phyloP scores from a whole-genome alignment of 495 filamentous ascomycete species.

The Penicillium ochrochloron region DNA sequence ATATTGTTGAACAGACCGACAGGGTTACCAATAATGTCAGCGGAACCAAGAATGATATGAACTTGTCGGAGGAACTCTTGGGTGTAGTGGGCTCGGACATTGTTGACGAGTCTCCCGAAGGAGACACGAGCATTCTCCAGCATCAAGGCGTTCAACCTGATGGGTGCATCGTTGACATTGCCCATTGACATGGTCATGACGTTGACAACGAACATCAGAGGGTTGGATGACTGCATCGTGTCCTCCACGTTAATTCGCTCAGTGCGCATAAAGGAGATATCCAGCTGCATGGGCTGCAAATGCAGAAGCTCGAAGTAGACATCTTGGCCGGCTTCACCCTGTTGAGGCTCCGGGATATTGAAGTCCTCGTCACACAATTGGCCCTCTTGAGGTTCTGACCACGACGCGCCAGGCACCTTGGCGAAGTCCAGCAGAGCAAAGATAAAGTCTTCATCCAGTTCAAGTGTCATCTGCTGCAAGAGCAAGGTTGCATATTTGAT shows the following conservation, averaged over 20 bases:
- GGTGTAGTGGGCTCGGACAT: slow-evolving; percentile 90
- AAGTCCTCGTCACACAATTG: slow-evolving; percentile 86
- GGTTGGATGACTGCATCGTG: slow-evolving; percentile 80
- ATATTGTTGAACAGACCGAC: slow-evolving; percentile 98
- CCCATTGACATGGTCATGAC: slow-evolving; percentile 99
- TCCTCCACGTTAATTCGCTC: slow-evolving; percentile 97
- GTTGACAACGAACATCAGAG: slow-evolving; percentile 97
- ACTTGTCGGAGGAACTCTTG: slow-evolving; percentile 95
- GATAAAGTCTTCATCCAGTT: slow-evolving; percentile 97
- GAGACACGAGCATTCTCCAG: slow-evolving; percentile 95
- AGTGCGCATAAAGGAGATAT: slow-evolving; percentile 95
- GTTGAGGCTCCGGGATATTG: slow-evolving; percentile 89
- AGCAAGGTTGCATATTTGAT: slow-evolving; percentile 97
- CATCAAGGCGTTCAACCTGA: slow-evolving; percentile 90
- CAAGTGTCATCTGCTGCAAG: slow-evolving; percentile 96
- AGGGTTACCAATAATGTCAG: slow-evolving; percentile 98
- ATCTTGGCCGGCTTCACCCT: slow-evolving; percentile 81
- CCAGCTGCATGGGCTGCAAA: slow-evolving; percentile 96
- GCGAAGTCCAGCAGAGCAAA: slow-evolving; percentile 94
- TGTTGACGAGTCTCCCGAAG: slow-evolving; percentile 76
- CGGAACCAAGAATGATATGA: slow-evolving; percentile 94
- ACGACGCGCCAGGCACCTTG: slow-evolving; percentile 91
- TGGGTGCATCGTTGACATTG: slow-evolving; percentile 96
- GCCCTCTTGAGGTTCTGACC: slow-evolving; percentile 81
- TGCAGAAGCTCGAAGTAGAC: slow-evolving; percentile 98